Conservation (phyloP, 2,329 filamentous ascomycete species). For the Fusarium virguliforme region DNA sequence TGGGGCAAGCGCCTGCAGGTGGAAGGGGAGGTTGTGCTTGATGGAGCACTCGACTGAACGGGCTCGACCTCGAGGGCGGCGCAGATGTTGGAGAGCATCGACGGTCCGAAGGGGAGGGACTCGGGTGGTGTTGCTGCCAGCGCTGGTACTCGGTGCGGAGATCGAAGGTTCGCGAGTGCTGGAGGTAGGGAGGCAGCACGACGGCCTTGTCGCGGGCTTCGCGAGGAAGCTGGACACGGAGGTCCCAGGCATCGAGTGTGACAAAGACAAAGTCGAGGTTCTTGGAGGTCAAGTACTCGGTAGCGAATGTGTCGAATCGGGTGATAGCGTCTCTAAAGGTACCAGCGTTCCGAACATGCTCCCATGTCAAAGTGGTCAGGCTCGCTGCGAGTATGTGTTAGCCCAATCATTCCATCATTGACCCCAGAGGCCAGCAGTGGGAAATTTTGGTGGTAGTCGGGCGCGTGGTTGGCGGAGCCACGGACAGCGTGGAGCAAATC, state of each 20-base stretch:
- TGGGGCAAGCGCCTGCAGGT: conserved; percentile 94
- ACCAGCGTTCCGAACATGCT: conserved; percentile 97
- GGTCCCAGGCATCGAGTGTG: conserved; percentile 97
- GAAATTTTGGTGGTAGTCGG: conserved; percentile 29
- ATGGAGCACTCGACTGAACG: conserved; percentile 96
- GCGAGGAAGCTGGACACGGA: conserved; percentile 95
- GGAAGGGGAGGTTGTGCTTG: conserved; percentile 98
- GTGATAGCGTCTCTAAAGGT: conserved; percentile 97
- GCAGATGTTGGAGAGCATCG: conserved; percentile 96
- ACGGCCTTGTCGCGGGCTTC: conserved; percentile 99
- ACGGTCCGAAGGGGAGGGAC: conserved; percentile 95
- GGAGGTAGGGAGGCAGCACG: conserved; percentile 94
- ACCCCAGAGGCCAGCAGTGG: conserved; percentile 12
- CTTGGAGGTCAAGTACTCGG: conserved; percentile 90
- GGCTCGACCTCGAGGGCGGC: conserved; percentile 98
- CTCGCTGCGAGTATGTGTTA: conserved; percentile 75
- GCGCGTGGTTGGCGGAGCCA: conserved; percentile 36
- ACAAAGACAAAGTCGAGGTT: conserved; percentile 98
- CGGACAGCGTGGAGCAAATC: conserved; percentile 39
- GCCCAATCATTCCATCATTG: conserved; percentile 27
- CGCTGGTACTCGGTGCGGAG: conserved; percentile 97
- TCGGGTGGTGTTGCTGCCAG: conserved; percentile 98
- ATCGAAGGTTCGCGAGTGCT: conserved; percentile 98
- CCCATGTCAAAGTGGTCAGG: conserved; percentile 97
- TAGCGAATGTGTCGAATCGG: conserved; percentile 93